Conservation (phyloP, 2,329 filamentous ascomycete genomes). For the Pyricularia grisea region DNA sequence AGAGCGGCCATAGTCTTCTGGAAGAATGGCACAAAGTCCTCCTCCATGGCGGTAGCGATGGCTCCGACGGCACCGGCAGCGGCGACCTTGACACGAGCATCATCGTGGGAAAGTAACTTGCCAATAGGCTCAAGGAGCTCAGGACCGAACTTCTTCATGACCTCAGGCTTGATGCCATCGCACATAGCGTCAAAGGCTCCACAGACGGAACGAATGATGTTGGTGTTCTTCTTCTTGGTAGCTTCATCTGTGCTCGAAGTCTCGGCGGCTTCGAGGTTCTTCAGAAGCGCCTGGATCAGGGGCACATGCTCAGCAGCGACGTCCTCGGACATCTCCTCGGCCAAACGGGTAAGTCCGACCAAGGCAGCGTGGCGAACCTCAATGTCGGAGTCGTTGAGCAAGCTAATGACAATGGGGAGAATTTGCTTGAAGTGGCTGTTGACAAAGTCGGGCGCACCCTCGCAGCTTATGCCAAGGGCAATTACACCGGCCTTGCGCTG, state of each 20-base stretch:
- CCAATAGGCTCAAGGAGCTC: conserved; percentile 81
- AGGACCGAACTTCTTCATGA: conserved; percentile 72
- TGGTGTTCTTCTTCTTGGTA: conserved; percentile 64
- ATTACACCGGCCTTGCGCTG: conserved; percentile 86
- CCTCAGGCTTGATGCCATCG: conserved; percentile 70
- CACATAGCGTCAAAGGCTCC: conserved; percentile 87
- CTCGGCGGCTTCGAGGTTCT: conserved; percentile 79
- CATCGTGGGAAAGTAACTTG: conserved; percentile 71
- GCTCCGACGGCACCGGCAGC: conserved; percentile 85
- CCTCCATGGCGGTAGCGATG: conserved; percentile 76
- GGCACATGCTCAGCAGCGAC: conserved; percentile 76
- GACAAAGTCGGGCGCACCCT: conserved; percentile 95
- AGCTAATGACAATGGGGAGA: conserved; percentile 72
- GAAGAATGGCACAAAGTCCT: conserved; percentile 85
- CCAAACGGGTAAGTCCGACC: conserved; percentile 78
- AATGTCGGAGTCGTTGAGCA: conserved; percentile 76
- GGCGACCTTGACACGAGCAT: conserved; percentile 82
- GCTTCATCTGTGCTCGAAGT: conserved; percentile 52
- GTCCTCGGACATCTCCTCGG: conserved; percentile 88
- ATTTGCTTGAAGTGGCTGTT: conserved; percentile 83
- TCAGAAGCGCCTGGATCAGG: conserved; percentile 74
- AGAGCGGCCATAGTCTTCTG: conserved; percentile 84
- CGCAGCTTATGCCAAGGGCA: conserved; percentile 85
- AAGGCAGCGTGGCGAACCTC: conserved; percentile 81
- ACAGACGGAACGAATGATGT: conserved; percentile 83